A percentile compares a stretch with the other conserved stretches of the same genome.
Conservation (phyloP, 2,329 filamentous ascomycete genomes). For the Hypomyces rosellus region DNA sequence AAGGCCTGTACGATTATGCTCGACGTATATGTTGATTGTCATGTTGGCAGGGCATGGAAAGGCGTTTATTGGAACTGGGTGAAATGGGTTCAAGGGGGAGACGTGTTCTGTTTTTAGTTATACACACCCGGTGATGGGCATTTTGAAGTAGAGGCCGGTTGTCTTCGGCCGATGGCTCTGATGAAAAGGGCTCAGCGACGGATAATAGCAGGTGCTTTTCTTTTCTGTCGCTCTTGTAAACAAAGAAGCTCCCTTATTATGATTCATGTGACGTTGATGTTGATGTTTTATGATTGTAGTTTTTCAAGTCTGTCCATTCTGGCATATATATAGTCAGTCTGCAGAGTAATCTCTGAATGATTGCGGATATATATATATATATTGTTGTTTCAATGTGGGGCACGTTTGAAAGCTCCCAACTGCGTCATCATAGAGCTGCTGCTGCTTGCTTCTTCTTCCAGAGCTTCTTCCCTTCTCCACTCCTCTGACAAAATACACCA, state of each 20-base stretch:
- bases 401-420: too few species aligned
- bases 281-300: too few species aligned
- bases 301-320: too few species aligned
- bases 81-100: neutral
- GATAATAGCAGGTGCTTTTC: constrained; percentile 10
- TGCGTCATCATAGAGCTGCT: too few species aligned
- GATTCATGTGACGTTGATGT: neutral
- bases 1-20: constrained; percentile 16
- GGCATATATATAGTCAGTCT: too few species aligned
- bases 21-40: constrained; percentile 14
- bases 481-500: constrained; percentile 1
- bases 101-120: constrained; percentile 7
- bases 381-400: too few species aligned
- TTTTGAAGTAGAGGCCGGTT: constrained; percentile 6
- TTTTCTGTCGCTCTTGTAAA: constrained; percentile 3
- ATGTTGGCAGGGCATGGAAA: constrained; percentile 15
- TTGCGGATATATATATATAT: too few species aligned
- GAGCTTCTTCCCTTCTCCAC: neutral
- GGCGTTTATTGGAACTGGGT: constrained; percentile 6
- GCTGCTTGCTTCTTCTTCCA: too few species aligned
- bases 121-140: constrained; percentile 9
- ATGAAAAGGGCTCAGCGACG: constrained; percentile 7
- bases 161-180: constrained; percentile 6
- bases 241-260: neutral
- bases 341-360: too few species aligned